Base-by-base conservation (phyloP, 306 rosid species). In the Rosa lucieae region DNA sequence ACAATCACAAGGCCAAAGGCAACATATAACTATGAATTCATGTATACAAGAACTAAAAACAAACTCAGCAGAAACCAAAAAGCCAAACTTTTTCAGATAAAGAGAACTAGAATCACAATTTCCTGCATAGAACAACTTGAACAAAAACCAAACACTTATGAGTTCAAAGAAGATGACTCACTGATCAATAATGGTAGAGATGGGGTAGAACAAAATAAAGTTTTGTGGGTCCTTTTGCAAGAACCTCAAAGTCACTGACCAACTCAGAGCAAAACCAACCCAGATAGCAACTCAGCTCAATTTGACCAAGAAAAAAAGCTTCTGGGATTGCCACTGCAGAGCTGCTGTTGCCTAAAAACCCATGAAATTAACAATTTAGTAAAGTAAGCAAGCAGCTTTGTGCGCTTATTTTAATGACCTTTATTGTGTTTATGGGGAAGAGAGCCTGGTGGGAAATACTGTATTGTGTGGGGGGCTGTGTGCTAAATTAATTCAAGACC, bases 321-420 rank as follows among this genome's bases (percentile, higher is more conserved):
- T 17, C 47, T 62, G 79, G 18, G 79, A 62, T 76, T 76, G 46
- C 46, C 79, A 62, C 61, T 76, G 79, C 61, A 75, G 35, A 46
- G 62, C 20, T 52, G 77, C 40, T 17, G 76, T 40, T 73, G 70
- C 70, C 29, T 42, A 58, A 14, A 20, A 42, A 23, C 79, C 79
- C 29, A 46, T 46, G 32, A 75, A 76, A 29, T 76, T 29, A 76
- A 75, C n/a, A 67, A 32, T 1, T 10, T 0, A 53, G 72, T 62
- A 76, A 76, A 76, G 79, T 62, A 8, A 46, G 49, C 6, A 58
- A 46, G 79, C 72, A 6, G 42, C 26, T 37, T 63, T 47, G 79
- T 76, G 79, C 72, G 61, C 79, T 76, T 76, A 62, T 76, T 62
- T 62, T 76, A 76, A 63, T 76, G 37, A 32, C 3, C 37, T 32